Conservation (phyloP, 1,139 yeast genomes). For the Candida neerlandica region DNA sequence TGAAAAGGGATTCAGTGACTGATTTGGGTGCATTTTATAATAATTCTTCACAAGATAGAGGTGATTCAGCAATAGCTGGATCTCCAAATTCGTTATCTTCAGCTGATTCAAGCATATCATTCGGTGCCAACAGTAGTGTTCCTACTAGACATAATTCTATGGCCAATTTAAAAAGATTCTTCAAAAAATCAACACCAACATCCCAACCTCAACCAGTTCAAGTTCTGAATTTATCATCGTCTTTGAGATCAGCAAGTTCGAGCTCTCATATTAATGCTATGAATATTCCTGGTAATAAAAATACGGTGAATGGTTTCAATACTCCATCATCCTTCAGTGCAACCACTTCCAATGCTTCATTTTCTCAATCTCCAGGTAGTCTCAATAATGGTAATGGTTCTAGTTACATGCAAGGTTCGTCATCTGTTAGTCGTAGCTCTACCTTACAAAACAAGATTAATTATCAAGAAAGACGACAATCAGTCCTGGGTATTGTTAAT, state of each 20-base stretch:
- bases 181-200: conserved; percentile 49
- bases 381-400: neutral
- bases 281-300: conserved; percentile 20
- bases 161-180: conserved; percentile 69
- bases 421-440: conserved; percentile 30
- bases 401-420: conserved; percentile 11
- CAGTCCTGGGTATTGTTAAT: conserved; percentile 35
- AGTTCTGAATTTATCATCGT: conserved; percentile 42
- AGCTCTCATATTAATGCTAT: conserved; percentile 16
- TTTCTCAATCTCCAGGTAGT: conserved; percentile 35
- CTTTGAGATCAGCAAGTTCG: conserved; percentile 35
- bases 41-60: conserved; percentile 38
- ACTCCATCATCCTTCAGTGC: conserved; percentile 26
- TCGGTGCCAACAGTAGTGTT: conserved; percentile 9
- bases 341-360: conserved; percentile 34
- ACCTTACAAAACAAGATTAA: conserved; percentile 34
- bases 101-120: conserved; percentile 34
- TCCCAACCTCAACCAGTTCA: conserved; percentile 28
- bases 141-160: conserved; percentile 65
- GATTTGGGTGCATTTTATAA: conserved; percentile 51
- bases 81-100: conserved; percentile 43
- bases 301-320: conserved; percentile 3
- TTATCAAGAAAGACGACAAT: conserved; percentile 42
- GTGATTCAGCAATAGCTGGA: conserved; percentile 18
- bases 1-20: conserved; percentile 36